Conservation (phyloP, 495 filamentous ascomycete genomes). For the Daldinia loculata region DNA sequence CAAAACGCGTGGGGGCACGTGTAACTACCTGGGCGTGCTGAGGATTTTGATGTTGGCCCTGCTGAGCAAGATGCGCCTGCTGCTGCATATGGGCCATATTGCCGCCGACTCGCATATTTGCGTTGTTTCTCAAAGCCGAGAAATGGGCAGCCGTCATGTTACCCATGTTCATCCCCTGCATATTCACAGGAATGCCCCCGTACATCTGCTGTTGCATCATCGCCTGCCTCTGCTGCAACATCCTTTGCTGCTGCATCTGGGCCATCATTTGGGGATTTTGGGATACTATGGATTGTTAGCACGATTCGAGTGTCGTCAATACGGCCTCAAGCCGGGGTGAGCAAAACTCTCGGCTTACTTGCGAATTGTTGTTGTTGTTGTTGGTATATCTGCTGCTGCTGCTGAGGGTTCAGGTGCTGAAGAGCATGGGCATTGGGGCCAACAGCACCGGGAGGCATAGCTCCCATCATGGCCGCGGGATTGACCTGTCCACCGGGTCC, state of each 20-base stretch:
- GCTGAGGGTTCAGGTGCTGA: slow-evolving; percentile 77
- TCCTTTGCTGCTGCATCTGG: slow-evolving; percentile 55
- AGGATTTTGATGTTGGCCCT: slow-evolving; percentile 55
- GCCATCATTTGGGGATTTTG: slow-evolving; percentile 64
- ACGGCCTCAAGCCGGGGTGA: neutral
- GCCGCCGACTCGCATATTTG: slow-evolving; percentile 47
- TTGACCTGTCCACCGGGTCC: slow-evolving; percentile 81
- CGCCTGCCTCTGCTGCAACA: slow-evolving; percentile 50
- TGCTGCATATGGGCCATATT: slow-evolving; percentile 56
- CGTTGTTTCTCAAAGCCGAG: slow-evolving; percentile 60
- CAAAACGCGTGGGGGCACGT: neutral
- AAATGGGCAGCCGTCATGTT: slow-evolving; percentile 66
- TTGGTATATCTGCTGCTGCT: slow-evolving; percentile 66
- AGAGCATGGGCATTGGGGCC: slow-evolving; percentile 80
- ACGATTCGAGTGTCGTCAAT: neutral
- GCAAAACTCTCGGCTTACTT: slow-evolving; percentile 5
- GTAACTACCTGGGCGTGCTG: slow-evolving; percentile 46
- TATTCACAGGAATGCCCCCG: slow-evolving; percentile 65
- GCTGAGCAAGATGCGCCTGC: slow-evolving; percentile 57
- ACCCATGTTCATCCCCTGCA: slow-evolving; percentile 41
- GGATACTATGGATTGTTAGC: slow-evolving; percentile 46
- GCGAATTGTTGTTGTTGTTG: slow-evolving; percentile 53
- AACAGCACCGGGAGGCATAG: slow-evolving; percentile 77
- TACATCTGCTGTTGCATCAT: slow-evolving; percentile 59
- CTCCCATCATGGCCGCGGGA: slow-evolving; percentile 78